Evolutionary conservation across 2,329 filamentous ascomycete genomes (phyloP).

Genomic region (Talaromyces sp.): DNA sequence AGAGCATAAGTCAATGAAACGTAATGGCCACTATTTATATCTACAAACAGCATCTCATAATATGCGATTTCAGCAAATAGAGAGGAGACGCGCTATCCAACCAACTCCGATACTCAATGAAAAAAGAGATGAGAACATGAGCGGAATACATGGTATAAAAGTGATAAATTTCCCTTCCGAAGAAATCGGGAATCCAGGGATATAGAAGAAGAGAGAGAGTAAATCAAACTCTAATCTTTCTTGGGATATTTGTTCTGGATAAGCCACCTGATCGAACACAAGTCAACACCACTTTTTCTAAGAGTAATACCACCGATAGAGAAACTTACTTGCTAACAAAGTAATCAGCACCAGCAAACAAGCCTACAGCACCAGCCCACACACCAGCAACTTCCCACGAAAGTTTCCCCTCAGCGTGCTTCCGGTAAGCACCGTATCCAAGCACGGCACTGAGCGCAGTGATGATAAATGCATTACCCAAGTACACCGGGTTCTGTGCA

Average conservation of each 20-base stretch:
- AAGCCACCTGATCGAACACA: slow-evolving; percentile 40
- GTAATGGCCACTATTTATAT: slow-evolving; percentile 7
- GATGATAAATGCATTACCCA: slow-evolving; percentile 46
- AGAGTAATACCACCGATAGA: no score
- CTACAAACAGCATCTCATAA: slow-evolving; percentile 17
- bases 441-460: slow-evolving; percentile 41
- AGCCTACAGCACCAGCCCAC: slow-evolving; percentile 43
- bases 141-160: slow-evolving; percentile 11
- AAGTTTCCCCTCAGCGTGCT: slow-evolving; percentile 44
- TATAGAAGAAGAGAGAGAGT: neutral
- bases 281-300: neutral
- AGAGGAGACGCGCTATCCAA: slow-evolving; percentile 27
- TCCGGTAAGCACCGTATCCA: slow-evolving; percentile 48
- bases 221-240: slow-evolving; percentile 25
- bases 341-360: slow-evolving; percentile 46
- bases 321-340: slow-evolving; percentile 49
- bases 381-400: slow-evolving; percentile 46
- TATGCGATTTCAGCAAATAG: slow-evolving; percentile 18
- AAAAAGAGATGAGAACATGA: slow-evolving; percentile 10
- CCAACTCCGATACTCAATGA: slow-evolving; percentile 12
- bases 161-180: neutral
- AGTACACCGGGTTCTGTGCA: slow-evolving; percentile 45
- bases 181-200: neutral
- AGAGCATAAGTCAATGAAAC: neutral
- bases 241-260: slow-evolving; percentile 51